Conservation (phyloP, 352 stramenopile genomes). For the Phytophthora parvispora region DNA sequence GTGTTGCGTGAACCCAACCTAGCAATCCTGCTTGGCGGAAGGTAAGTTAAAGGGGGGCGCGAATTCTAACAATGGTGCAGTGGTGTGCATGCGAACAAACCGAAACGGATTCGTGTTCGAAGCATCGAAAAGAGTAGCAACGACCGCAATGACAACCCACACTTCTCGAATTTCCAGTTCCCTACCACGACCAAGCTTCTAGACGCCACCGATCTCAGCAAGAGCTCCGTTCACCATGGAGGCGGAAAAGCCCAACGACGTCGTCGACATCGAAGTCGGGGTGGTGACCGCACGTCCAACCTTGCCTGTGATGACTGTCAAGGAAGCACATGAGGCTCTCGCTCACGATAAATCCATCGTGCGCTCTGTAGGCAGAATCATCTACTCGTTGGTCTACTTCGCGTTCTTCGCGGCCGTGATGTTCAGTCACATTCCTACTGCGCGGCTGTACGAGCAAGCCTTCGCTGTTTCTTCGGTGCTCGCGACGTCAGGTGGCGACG, state of each 20-base stretch:
- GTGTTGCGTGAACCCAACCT: no score
- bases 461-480: slow-evolving; percentile 40
- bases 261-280: slow-evolving; percentile 12
- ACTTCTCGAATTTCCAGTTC: slow-evolving; percentile 5
- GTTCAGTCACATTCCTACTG: slow-evolving; percentile 50
- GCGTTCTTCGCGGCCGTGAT: slow-evolving; percentile 53
- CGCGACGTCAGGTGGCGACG: slow-evolving; percentile 47
- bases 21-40: no score
- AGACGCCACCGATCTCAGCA: background rate
- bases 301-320: slow-evolving; percentile 4
- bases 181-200: background rate
- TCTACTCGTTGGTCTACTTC: slow-evolving; percentile 50
- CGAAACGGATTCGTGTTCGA: no score
- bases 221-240: slow-evolving; percentile 1
- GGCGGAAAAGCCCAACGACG: background rate
- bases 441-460: slow-evolving; percentile 38
- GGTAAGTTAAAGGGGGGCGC: no score
- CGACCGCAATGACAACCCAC: background rate
- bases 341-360: slow-evolving; percentile 46
- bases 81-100: no score
- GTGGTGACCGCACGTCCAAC: background rate
- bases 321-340: slow-evolving; percentile 25
- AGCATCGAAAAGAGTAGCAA: no score
- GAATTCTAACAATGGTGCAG: no score
- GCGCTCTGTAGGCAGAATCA: slow-evolving; percentile 40